phyloP scores from a whole-genome alignment of 352 stramenopile species.

The Pythium guiyangense region DNA sequence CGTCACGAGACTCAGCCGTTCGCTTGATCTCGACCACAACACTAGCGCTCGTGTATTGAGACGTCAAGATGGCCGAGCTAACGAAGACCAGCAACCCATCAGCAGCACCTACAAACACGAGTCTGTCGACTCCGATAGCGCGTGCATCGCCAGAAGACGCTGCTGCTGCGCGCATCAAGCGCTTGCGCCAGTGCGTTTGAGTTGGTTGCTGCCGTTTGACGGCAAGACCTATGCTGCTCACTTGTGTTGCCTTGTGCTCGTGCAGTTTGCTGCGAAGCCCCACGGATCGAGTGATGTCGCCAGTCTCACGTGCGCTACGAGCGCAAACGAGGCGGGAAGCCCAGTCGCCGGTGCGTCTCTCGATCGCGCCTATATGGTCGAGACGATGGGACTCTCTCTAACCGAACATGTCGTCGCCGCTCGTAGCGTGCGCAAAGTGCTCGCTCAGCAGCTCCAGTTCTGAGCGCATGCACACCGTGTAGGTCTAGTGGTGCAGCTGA shows the following conservation, averaged over 20 bases:
- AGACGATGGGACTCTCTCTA: background rate
- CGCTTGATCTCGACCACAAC: no score
- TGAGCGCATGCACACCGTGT: no score
- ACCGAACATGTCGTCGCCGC: background rate
- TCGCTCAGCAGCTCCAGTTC: no score
- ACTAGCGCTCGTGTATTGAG: no score
- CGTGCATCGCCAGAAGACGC: background rate
- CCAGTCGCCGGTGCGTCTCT: slow-evolving; percentile 11
- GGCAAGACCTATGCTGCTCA: no score
- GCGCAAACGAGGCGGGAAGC: slow-evolving; percentile 21
- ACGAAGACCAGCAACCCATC: no score
- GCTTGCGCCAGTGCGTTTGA: slow-evolving; percentile 6
- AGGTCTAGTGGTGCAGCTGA: no score
- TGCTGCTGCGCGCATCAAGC: slow-evolving; percentile 9
- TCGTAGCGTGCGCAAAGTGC: background rate
- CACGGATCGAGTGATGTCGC: slow-evolving; percentile 65
- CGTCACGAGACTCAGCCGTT: no score
- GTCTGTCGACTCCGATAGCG: no score
- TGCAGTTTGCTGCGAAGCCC: slow-evolving; percentile 52
- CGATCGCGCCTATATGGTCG: background rate
- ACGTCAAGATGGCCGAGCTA: no score
- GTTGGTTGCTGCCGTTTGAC: background rate
- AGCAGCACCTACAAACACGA: no score
- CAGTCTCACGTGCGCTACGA: slow-evolving; percentile 43
- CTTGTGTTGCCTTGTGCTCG: background rate